These are phyloP conservation scores for Podila epigama DNA, from an alignment of 192 early-diverging fungal genomes.

Conservation along the genomic window DNA sequence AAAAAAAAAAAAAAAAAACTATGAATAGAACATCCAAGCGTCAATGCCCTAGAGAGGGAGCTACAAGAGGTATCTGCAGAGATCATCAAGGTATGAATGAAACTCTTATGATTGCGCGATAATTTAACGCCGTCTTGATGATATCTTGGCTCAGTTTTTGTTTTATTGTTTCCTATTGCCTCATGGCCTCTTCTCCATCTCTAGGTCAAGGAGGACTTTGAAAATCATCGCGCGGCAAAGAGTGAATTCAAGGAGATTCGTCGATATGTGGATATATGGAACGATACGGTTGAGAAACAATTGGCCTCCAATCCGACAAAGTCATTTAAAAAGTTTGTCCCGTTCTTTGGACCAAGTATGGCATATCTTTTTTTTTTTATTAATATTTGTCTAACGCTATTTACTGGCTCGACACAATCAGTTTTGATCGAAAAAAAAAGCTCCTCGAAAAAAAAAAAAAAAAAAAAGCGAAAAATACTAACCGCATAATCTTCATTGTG, in stretches of 20 bases:
- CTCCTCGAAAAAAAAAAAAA: no score
- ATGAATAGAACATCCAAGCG: conserved; percentile 32
- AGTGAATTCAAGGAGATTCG: conserved; percentile 31
- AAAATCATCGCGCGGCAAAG: conserved; percentile 36
- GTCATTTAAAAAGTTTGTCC: conserved; percentile 41
- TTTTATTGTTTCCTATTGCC: not conserved
- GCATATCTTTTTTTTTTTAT: not conserved
- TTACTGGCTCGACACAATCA: no score
- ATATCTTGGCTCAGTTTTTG: no score
- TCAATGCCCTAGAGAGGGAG: conserved; percentile 24
- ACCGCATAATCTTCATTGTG: not conserved
- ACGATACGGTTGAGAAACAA: conserved; percentile 44
- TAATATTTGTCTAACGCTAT: not conserved
- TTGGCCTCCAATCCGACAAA: conserved; percentile 37
- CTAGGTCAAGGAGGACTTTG: conserved; percentile 41
- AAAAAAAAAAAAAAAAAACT: no score
- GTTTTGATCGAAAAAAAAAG: no score
- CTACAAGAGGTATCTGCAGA: conserved; percentile 25
- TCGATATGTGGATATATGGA: conserved; percentile 48
- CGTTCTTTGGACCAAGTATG: conserved; percentile 39
- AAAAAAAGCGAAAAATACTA: not conserved
- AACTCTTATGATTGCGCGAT: not conserved
- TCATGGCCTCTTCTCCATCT: no score
- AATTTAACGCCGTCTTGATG: not conserved
- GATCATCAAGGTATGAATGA: conserved; percentile 12